Conservation (phyloP, 139 green algal species). For the Chlamydomonas incerta region DNA sequence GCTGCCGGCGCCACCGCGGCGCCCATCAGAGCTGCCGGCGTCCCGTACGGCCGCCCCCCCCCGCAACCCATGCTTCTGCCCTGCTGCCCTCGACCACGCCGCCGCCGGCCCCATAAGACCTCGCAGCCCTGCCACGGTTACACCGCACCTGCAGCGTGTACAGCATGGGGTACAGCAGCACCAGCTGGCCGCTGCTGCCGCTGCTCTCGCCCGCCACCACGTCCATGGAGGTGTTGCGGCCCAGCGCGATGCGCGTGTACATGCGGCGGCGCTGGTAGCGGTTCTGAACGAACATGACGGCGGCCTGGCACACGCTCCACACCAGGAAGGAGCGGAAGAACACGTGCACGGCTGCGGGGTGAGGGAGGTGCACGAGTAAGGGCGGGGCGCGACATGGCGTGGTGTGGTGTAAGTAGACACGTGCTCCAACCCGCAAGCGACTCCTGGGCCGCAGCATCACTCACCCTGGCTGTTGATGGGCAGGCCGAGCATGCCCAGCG, state of each 20-base stretch:
- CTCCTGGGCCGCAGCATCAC: too few relatives aligned
- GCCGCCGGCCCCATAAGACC: too few relatives aligned
- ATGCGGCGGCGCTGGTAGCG: conserved; percentile 91
- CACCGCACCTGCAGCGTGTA: conserved; percentile 62
- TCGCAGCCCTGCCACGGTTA: too few relatives aligned
- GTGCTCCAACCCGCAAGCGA: too few relatives aligned
- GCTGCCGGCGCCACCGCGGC: too few relatives aligned
- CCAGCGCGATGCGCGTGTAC: conserved; percentile 96
- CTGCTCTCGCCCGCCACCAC: conserved; percentile 88
- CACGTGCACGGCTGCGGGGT: conserved; percentile 60
- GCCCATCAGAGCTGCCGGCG: neutral
- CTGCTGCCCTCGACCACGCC: too few relatives aligned
- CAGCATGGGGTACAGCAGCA: conserved; percentile 92
- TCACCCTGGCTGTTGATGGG: conserved; percentile 84
- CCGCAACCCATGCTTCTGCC: too few relatives aligned
- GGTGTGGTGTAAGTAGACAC: too few relatives aligned
- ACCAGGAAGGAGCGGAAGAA: conserved; percentile 71
- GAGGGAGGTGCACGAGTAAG: neutral
- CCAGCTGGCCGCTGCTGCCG: conserved; percentile 80
- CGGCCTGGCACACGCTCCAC: conserved; percentile 60
- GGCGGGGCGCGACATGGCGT: too few relatives aligned
- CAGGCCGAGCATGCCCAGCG: conserved; percentile 87
- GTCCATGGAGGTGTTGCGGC: conserved; percentile 91
- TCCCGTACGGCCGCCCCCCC: too few relatives aligned
- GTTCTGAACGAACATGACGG: conserved; percentile 72